Base-by-base conservation (phyloP, 2,329 filamentous ascomycete genomes). In the Cordyceps pruinosa region DNA sequence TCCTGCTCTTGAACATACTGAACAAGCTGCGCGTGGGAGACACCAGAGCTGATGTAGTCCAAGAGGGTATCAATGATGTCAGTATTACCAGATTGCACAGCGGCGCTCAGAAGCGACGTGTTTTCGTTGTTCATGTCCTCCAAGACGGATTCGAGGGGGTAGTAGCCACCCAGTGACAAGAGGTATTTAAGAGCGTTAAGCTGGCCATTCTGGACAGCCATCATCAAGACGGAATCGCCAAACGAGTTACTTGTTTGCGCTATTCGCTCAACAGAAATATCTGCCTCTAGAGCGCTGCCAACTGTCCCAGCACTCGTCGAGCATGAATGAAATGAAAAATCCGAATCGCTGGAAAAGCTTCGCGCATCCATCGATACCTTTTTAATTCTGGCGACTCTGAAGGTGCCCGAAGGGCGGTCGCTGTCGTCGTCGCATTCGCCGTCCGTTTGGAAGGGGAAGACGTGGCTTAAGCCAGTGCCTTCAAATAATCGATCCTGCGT, bases 41-140 rank as follows among this genome's bases (percentile, higher is more conserved):
- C 77, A 55, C 75, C 77, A 54, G 77, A 75, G 62, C 85, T 78
- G 28, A 96, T 72, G 66, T 87, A 90, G 56, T 87, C 80, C 12
- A 97, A 76, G 4, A 97, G 75, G 13, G 86, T 81, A 60, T 90
- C 83, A 44, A 95, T 88, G 12, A 95, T 77, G 42, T 88, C 85
- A 1, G 77, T 76, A 65, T 95, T 82, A 1, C 89, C 90, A 4
- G 92, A 78, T 69, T 99, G 95, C 12, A 97, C 87, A 6, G 94
- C 92, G 44, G 93, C 90, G 70, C 88, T 96, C 19, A 99, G 73
- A 5, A 99, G 75, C 0, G 90, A 97, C 0, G 91, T 95, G 3
- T 90, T 89, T 62, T 97, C 90, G 62, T 90, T 91, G 66, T 96
- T 96, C 60, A 85, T 82, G 69, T 99, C 95, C 57, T 89, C 84